Evolutionary conservation across 352 stramenopile species (phyloP), one percentile per base, ranked within the genome.

Genomic region (Globisporangium cystogenes): DNA sequence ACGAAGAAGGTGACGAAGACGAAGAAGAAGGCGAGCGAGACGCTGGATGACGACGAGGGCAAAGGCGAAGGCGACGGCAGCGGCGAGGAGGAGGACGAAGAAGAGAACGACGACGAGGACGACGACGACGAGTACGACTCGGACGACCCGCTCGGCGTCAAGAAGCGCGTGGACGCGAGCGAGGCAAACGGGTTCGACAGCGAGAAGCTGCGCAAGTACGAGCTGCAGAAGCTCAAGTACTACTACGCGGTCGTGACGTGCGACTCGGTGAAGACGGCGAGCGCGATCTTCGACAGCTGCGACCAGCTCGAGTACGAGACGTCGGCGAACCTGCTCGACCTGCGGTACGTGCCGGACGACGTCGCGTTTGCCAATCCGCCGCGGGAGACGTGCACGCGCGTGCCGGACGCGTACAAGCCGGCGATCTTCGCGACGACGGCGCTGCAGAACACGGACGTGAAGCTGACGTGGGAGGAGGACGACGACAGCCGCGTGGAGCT

Each of bases 231-330:
- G 68, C 76, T 99, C 35, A 91, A 95, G 59, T 99, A 99, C 70
- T 99, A 98, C 64, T 99, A 99, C 78, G 97, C 96, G 5, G 76
- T 99, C 20, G 93, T 96, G 14, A 95, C 93, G 42, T 99, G 96
- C 75, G 79, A 96, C 51, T 93, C 76, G 24, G 72, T 93, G 31
- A 86, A 93, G 49, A 93, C 94, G 10, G 93, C 97, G 27, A 87
- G 95, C 36, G 72, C 81, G 27, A 93, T 98, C 41, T 99, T 99
- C 55, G 81, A 96, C 55, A 85, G 96, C 68, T 96, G 96, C 23
- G 96, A 99, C 64, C 96, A 97, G 47, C 85, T 99, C 55, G 97
- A 99, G 69, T 98, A 99, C 68, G 96, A 98, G 65, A 93, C 95
- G 43, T 98, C 94, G 10, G 93, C 89, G 46, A 96, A 97, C 47